Evolutionary conservation across 202 grass and related monocot genomes (phyloP).

Genomic region (Carex arenaria): DNA sequence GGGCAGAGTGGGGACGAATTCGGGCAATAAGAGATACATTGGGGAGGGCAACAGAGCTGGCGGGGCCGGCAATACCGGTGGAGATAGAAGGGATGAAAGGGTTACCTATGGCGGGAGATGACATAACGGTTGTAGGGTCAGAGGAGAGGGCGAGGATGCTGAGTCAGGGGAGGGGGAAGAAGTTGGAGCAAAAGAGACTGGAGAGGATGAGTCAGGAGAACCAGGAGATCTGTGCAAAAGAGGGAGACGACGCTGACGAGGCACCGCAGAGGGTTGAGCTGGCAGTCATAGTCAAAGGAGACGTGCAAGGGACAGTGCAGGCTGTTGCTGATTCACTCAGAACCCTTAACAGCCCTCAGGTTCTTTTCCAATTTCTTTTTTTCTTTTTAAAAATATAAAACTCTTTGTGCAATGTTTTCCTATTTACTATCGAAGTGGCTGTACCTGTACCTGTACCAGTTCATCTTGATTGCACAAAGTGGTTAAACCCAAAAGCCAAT

Average conservation of each 20-base stretch:
- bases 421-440: not conserved
- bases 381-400: not conserved
- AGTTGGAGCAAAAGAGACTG: slow-evolving; percentile 71
- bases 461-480: not conserved
- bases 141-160: slow-evolving; percentile 98
- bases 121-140: slow-evolving; percentile 79
- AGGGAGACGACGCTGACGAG: slow-evolving; percentile 15
- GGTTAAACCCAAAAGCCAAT: not conserved
- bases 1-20: slow-evolving; percentile 86
- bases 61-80: slow-evolving; percentile 63
- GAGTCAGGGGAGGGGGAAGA: slow-evolving; percentile 84
- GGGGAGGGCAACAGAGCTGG: slow-evolving; percentile 39
- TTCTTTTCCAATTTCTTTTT: slow-evolving; percentile 25
- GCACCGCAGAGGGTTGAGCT: slow-evolving; percentile 2
- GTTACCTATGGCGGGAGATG: slow-evolving; percentile 92
- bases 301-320: slow-evolving; percentile 83
- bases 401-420: not conserved
- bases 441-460: not conserved
- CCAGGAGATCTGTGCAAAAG: not conserved
- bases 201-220: slow-evolving; percentile 53
- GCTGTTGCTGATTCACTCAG: slow-evolving; percentile 87
- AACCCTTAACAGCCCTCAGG: slow-evolving; percentile 87
- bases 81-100: slow-evolving; percentile 93
- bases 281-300: slow-evolving; percentile 16
- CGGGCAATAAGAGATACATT: slow-evolving; percentile 65